phyloP scores from a whole-genome alignment of 371 early-diverging fungal genomes.

The Lichtheimia hyalospora region DNA sequence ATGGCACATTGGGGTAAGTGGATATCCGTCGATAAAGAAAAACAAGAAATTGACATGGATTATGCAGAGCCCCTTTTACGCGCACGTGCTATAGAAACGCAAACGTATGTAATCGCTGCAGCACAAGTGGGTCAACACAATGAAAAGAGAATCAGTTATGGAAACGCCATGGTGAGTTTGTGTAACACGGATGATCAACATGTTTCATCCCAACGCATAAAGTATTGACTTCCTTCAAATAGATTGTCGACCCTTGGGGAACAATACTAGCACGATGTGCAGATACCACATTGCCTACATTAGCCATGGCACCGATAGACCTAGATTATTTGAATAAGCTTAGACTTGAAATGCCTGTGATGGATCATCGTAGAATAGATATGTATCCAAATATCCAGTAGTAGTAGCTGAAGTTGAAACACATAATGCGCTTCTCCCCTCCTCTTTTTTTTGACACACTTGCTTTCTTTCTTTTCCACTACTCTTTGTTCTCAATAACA shows the following conservation, averaged over 20 bases:
- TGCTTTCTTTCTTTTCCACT: conserved; percentile 1
- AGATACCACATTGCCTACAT: conserved; percentile 33
- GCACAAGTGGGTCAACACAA: conserved; percentile 83
- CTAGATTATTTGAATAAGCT: conserved; percentile 57
- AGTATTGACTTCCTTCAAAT: background rate
- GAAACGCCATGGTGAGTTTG: conserved; percentile 72
- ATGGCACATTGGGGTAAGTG: conserved; percentile 81
- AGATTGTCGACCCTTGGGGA: conserved; percentile 55
- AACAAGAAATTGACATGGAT: background rate
- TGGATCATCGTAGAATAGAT: conserved; percentile 67
- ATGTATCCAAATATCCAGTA: conserved; percentile 41
- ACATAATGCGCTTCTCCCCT: background rate
- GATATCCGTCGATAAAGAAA: background rate
- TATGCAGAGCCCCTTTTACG: conserved; percentile 66
- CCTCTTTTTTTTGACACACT: background rate
- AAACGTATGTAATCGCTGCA: conserved; percentile 68
- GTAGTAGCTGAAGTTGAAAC: background rate
- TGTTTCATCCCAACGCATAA: too few species aligned
- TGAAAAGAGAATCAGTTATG: conserved; percentile 71
- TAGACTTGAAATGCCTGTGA: conserved; percentile 75
- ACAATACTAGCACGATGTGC: conserved; percentile 66
- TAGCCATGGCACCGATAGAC: conserved; percentile 71
- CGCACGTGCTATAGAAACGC: conserved; percentile 88
- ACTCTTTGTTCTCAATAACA: background rate
- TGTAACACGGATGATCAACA: too few species aligned